phyloP scores from a whole-genome alignment of 2,329 filamentous ascomycete species.

The Fusarium aywerte region DNA sequence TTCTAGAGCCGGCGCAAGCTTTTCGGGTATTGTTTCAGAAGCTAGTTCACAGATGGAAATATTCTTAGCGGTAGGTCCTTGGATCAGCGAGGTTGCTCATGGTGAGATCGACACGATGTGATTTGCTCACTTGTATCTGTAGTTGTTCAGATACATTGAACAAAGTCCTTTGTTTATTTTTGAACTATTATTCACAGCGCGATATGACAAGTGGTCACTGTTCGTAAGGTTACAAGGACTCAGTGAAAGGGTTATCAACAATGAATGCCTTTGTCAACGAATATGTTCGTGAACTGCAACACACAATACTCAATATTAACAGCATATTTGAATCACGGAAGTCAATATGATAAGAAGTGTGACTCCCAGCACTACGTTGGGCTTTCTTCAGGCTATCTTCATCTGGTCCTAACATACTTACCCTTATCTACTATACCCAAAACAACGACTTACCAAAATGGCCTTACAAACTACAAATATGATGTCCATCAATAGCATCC shows the following conservation, averaged over 20 bases:
- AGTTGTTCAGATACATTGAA: background rate
- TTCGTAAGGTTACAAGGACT: background rate
- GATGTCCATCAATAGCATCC: conserved; percentile 9
- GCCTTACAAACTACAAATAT: background rate
- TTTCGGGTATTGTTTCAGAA: too few relatives aligned
- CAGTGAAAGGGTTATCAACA: background rate
- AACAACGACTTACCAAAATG: background rate
- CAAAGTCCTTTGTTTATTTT: background rate
- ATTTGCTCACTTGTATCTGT: too few relatives aligned
- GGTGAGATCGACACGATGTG: too few relatives aligned
- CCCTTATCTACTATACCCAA: background rate
- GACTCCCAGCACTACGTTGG: background rate
- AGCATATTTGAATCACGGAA: background rate
- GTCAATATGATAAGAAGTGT: background rate
- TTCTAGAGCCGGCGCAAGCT: too few relatives aligned
- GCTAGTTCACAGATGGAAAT: too few relatives aligned
- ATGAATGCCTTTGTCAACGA: background rate
- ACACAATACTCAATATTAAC: background rate
- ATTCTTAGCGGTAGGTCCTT: background rate
- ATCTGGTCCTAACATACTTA: background rate
- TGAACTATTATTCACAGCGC: too few relatives aligned
- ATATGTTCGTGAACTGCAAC: background rate
- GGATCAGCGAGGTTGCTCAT: background rate
- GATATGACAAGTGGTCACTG: background rate
- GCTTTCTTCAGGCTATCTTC: background rate